Evolutionary conservation across 306 rosid genomes (phyloP), one percentile per base, ranked within the genome.

Genomic region (Morella rubra): DNA sequence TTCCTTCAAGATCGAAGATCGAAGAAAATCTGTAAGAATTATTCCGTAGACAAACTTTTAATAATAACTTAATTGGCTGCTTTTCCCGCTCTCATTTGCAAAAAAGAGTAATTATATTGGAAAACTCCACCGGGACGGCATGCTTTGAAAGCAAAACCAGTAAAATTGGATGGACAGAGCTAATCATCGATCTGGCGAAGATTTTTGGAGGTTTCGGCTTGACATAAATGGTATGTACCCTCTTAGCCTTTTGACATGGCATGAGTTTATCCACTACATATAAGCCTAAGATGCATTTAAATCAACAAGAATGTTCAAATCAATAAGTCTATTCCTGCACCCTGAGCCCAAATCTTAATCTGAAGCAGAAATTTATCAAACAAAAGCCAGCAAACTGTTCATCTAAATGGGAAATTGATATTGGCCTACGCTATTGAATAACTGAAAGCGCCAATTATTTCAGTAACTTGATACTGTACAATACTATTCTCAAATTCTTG

Each of bases 391-490:
- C 44, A 32, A 37, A 61, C 45, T 61, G 45, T 61, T 61, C 18
- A 37, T 62, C 69, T 24, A 59, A 59, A 59, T 24, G 65, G 65
- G 40, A 24, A 59, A 59, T 3, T 19, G 5, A 59, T 13, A 9
- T 24, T 20, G 13, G 53, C 14, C 16, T 24, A 58, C 83, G n/a
- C 82, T 75, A 10, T 51, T 4, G 78, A 16, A 77, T 37, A 70
- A 73, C 68, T 79, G 6, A 79, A 54, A 73, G 85, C 79, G 46
- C 76, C 82, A 73, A 83, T 79, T 65, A 83, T 74, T 76, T 90
- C 79, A 84, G 89, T 71, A 20, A 85, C 55, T 47, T 91, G 86
- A 81, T 73, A 89, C 14, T 72, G 55, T 47, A 44, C 81, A 81
- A 83, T 69, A 73, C 81, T 72, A 67, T 22, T 52, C 71, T 77